Conservation (phyloP, 441 rosid species). For the Erysimum cheiri region DNA sequence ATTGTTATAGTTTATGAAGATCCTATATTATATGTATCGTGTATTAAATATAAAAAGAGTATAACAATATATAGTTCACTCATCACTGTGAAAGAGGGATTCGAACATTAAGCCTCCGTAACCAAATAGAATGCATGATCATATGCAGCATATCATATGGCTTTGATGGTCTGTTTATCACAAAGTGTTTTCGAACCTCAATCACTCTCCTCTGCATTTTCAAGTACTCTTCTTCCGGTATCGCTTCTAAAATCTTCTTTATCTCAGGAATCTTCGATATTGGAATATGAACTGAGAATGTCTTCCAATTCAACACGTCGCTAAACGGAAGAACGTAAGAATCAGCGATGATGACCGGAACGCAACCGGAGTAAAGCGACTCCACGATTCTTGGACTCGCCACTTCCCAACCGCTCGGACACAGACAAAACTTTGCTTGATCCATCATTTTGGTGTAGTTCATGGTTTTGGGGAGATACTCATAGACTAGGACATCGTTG, state of each 20-base stretch:
- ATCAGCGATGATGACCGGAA: constrained; percentile 81
- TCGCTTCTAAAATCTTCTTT: constrained; percentile 54
- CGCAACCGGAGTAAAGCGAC: constrained; percentile 64
- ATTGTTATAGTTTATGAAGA: neutral
- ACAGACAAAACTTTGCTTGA: constrained; percentile 65
- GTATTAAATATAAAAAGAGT: constrained; percentile 9
- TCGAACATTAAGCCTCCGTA: constrained; percentile 72
- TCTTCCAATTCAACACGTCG: constrained; percentile 76
- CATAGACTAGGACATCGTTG: constrained; percentile 54
- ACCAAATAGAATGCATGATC: constrained; percentile 85
- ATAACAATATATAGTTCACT: constrained; percentile 15
- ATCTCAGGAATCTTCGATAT: constrained; percentile 60
- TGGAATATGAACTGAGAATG: constrained; percentile 65
- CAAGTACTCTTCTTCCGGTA: constrained; percentile 51
- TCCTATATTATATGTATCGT: constrained; percentile 14
- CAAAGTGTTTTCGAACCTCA: constrained; percentile 69
- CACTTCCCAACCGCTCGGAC: constrained; percentile 88
- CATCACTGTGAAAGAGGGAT: constrained; percentile 41
- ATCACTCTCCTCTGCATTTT: constrained; percentile 55
- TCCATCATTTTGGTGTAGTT: constrained; percentile 68
- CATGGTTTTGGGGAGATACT: constrained; percentile 58
- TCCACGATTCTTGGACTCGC: constrained; percentile 84
- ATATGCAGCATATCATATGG: constrained; percentile 73
- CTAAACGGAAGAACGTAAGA: constrained; percentile 69
- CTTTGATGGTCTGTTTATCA: constrained; percentile 68